Percentiles rank a stretch among this genome's conserved stretches.
Conservation (phyloP, 78 protist species). For the Tieghemostelium lacteum region DNA sequence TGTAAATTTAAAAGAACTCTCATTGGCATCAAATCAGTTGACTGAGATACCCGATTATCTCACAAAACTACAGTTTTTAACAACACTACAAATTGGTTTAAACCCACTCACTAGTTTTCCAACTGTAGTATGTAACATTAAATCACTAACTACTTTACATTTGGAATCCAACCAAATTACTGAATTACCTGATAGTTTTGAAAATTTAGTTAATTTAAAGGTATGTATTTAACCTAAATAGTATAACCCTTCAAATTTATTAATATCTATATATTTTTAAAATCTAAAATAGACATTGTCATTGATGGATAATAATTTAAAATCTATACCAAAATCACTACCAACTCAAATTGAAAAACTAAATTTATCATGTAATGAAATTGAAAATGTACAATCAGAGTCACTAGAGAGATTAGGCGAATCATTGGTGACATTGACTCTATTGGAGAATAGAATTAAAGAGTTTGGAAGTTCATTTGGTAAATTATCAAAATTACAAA, state of each 20-base stretch:
- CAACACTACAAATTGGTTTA: slow-evolving; percentile 20
- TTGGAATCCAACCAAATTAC: slow-evolving; percentile 32
- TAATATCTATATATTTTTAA: not conserved
- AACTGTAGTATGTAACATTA: not conserved
- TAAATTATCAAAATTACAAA: not conserved
- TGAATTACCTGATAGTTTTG: slow-evolving; percentile 5
- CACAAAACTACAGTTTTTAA: not conserved
- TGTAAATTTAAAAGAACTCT: slow-evolving; percentile 9
- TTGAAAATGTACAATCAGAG: not conserved
- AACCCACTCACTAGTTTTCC: slow-evolving; percentile 26
- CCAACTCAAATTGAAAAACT: slow-evolving; percentile 29
- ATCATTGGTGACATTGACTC: slow-evolving; percentile 20
- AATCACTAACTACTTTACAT: slow-evolving; percentile 16
- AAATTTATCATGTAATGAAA: slow-evolving; percentile 53
- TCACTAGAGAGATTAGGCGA: not conserved
- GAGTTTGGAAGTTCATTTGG: slow-evolving; percentile 26
- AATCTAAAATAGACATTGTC: slow-evolving; percentile 9
- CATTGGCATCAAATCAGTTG: slow-evolving; percentile 37
- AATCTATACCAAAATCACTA: slow-evolving; percentile 22
- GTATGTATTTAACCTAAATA: not conserved
- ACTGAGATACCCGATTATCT: slow-evolving; percentile 24
- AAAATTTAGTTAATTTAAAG: slow-evolving; percentile 12
- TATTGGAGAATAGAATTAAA: slow-evolving; percentile 34
- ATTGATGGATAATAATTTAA: slow-evolving; percentile 19
- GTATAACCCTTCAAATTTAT: not conserved